These are phyloP conservation scores for Backusella macrospora DNA, from an alignment of 192 early-diverging fungal species.

Conservation along the genomic window DNA sequence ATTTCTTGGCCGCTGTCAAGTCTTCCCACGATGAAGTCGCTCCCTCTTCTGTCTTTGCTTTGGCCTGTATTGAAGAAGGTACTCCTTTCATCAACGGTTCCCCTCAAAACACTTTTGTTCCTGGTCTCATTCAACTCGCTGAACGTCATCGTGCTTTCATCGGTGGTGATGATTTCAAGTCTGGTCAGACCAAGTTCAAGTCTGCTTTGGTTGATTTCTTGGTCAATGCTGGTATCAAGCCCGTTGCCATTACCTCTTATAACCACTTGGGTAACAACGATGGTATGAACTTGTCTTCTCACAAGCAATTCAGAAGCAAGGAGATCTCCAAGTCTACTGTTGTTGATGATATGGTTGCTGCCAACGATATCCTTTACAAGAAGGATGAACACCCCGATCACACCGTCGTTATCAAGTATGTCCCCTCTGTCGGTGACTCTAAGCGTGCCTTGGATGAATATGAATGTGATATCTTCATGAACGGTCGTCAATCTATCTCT, in stretches of 20 bases:
- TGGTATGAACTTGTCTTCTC: constrained; percentile 96
- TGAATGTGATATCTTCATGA: constrained; percentile 99
- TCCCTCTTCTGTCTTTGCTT: constrained; percentile 95
- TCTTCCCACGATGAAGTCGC: constrained; percentile 88
- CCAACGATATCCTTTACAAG: constrained; percentile 91
- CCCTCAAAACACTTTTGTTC: constrained; percentile 99
- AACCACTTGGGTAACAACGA: constrained; percentile 99
- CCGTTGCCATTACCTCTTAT: constrained; percentile 93
- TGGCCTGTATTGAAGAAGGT: constrained; percentile 94
- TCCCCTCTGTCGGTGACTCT: constrained; percentile 93
- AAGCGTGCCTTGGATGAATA: constrained; percentile 99
- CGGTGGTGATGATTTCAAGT: constrained; percentile 99
- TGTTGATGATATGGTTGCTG: constrained; percentile 98
- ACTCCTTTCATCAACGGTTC: constrained; percentile 98
- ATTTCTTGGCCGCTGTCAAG: constrained; percentile 82
- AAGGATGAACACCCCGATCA: constrained; percentile 70
- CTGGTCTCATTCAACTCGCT: constrained; percentile 89
- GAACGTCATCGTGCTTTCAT: constrained; percentile 88
- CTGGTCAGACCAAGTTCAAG: constrained; percentile 99
- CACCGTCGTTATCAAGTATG: constrained; percentile 97
- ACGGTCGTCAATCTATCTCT: constrained; percentile 95
- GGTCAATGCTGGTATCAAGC: constrained; percentile 99
- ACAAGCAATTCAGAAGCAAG: constrained; percentile 98
- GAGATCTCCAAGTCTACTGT: constrained; percentile 99
- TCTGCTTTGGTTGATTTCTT: constrained; percentile 98